Base-by-base conservation (phyloP, 495 filamentous ascomycete species). In the Penicillium odoratum region DNA sequence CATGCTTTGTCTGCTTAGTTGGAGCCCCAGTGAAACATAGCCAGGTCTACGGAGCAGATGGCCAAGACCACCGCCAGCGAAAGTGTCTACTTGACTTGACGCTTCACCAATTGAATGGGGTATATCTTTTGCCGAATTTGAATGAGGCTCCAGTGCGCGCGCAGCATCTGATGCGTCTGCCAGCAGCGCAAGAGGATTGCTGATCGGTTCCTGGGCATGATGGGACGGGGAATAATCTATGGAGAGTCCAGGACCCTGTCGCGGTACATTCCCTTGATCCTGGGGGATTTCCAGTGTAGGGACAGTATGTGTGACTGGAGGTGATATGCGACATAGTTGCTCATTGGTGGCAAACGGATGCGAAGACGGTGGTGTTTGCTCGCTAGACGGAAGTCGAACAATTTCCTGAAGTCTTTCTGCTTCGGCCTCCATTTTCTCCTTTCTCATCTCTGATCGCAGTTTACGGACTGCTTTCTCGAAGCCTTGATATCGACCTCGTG, bases 391-490 rank as follows among this genome's bases (percentile, higher is more conserved):
- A 11, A 58, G 1, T 11, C 31, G 18, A 10, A 15, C 33, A 11
- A 44, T 46, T 0, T 51, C 50, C 13, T 57, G 18, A 0, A 30
- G 1, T 15, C 30, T 48, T 18, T 58, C 55, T 7, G 13, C 26
- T n/a, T 48, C 46, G 15, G 46, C 10, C 31, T 51, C 8, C 34
- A 56, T 38, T 38, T 15, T 58, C 0, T 40, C 52, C 15, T 68
- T 70, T 4, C 55, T 58, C 33, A 64, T 15, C 40, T 70, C 65
- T 5, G 57, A 57, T 30, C 67, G 62, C 30, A 68, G 36, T 21
- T 64, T 64, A 7, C 65, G 56, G 21, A 62, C 64, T 3, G 65
- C 68, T 43, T 70, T 70, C 43, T 70, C 65, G 31, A 70, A 48
- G 8, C 65, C 65, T 13, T 51, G 56, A 47, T 68, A 70, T 6